Evolutionary conservation across 768 basidiomycete species (phyloP).

Genomic region (Gautieria morchelliformis): DNA sequence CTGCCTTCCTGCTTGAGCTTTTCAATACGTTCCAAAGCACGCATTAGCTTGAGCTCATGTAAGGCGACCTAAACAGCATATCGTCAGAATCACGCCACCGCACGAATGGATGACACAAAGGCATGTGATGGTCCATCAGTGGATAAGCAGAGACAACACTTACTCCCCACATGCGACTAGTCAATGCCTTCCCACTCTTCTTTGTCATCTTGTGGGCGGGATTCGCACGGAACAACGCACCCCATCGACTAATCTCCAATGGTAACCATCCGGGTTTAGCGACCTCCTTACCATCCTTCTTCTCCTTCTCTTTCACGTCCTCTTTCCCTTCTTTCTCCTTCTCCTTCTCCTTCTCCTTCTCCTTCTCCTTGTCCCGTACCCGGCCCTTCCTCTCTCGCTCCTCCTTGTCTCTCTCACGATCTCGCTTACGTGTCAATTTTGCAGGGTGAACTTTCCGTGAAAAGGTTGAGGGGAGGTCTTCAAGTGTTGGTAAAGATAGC

Average conservation of each 20-base stretch:
- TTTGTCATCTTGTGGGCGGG: slow-evolving; percentile 64
- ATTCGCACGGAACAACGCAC: slow-evolving; percentile 61
- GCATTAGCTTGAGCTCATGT: slow-evolving; percentile 64
- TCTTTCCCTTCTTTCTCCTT: slow-evolving; percentile 51
- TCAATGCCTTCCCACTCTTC: slow-evolving; percentile 68
- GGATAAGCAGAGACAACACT: slow-evolving; percentile 18
- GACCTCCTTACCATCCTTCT: slow-evolving; percentile 1
- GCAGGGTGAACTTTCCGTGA: slow-evolving; percentile 37
- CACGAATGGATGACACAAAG: not conserved
- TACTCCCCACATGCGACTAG: slow-evolving; percentile 76
- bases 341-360: slow-evolving; percentile 38
- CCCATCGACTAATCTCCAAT: slow-evolving; percentile 32
- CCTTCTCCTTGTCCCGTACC: slow-evolving; percentile 27
- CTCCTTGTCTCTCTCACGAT: slow-evolving; percentile 36
- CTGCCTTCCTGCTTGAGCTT: slow-evolving; percentile 63
- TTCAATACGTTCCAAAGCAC: slow-evolving; percentile 81
- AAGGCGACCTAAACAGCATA: slow-evolving; percentile 52
- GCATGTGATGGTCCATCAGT: not conserved
- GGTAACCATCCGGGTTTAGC: slow-evolving; percentile 31
- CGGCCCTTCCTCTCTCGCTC: slow-evolving; percentile 18
- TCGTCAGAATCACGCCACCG: not conserved
- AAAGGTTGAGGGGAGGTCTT: slow-evolving; percentile 45
- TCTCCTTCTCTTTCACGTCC: slow-evolving; percentile 33
- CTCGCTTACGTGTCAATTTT: slow-evolving; percentile 41
- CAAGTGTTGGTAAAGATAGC: slow-evolving; percentile 40